A percentile compares a stretch with the other conserved stretches of the same genome.
Evolutionary conservation across 352 stramenopile species (phyloP).

Genomic region (Blastocystis sp.): DNA sequence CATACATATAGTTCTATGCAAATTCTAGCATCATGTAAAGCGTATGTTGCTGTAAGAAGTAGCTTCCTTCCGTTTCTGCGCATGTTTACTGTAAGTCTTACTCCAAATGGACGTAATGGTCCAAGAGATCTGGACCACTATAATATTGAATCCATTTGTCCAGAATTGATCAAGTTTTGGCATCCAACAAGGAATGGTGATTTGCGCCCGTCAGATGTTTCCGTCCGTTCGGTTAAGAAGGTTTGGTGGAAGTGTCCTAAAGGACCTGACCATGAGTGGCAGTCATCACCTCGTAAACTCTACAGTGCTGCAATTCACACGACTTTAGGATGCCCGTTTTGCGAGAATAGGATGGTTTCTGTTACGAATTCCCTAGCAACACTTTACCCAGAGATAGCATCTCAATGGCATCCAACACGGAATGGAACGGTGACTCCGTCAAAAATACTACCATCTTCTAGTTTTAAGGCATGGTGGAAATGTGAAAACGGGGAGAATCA

Average conservation of each 20-base stretch:
- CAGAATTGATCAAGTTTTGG: slow-evolving; percentile 50
- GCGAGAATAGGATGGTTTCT: slow-evolving; percentile 18
- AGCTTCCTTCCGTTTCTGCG: background rate
- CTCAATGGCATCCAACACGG: slow-evolving; percentile 45
- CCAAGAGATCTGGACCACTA: background rate
- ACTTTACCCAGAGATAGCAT: slow-evolving; percentile 38
- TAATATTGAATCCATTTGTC: slow-evolving; percentile 39
- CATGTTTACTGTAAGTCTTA: background rate
- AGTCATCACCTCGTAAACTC: background rate
- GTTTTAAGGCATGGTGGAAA: slow-evolving; percentile 42
- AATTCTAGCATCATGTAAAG: background rate
- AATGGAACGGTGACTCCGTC: slow-evolving; percentile 1
- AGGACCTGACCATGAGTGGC: slow-evolving; percentile 41
- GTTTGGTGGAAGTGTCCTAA: slow-evolving; percentile 52
- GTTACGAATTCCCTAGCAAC: slow-evolving; percentile 37
- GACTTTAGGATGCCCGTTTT: background rate
- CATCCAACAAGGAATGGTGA: slow-evolving; percentile 23
- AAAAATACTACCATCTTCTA: background rate
- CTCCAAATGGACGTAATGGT: background rate
- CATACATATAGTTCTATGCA: background rate
- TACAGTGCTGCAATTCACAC: background rate
- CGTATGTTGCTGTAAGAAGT: background rate
- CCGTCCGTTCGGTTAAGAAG: background rate
- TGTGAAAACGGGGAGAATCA: slow-evolving; percentile 42
- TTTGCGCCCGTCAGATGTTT: background rate